A percentile compares a stretch with the other conserved stretches of the same genome.
phyloP scores from a whole-genome alignment of 306 rosid species.

The Quercus aquifolioides region DNA sequence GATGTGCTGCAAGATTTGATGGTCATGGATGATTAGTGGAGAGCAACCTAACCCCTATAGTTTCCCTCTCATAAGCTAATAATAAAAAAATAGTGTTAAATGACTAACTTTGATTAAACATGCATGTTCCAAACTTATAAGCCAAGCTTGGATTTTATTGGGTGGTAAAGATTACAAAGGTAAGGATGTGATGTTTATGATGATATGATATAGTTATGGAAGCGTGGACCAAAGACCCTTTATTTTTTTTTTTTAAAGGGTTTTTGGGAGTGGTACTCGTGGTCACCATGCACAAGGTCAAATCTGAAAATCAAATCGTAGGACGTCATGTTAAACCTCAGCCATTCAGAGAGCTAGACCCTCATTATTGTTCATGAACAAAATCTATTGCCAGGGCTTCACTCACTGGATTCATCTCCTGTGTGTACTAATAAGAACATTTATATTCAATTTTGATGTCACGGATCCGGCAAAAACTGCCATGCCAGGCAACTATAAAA shows the following conservation, averaged over 20 bases:
- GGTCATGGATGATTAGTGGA: not conserved
- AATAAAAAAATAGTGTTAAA: not conserved
- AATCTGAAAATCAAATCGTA: slow-evolving; percentile 7
- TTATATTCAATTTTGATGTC: not conserved
- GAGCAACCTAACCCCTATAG: not conserved
- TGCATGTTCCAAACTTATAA: not conserved
- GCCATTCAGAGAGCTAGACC: not conserved
- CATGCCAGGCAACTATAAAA: not conserved
- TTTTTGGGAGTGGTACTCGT: slow-evolving; percentile 1
- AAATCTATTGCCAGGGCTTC: slow-evolving; percentile 7
- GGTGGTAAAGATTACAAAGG: not conserved
- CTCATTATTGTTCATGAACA: slow-evolving; percentile 3
- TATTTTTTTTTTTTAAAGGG: not conserved
- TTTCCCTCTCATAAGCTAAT: too few relatives aligned
- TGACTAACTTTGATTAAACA: not conserved
- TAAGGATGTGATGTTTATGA: not conserved
- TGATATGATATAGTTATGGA: not conserved
- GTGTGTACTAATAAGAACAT: not conserved
- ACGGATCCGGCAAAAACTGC: slow-evolving; percentile 5
- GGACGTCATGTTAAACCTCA: slow-evolving; percentile 24
- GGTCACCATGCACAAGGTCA: slow-evolving; percentile 24
- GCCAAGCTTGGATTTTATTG: not conserved
- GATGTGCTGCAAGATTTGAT: not conserved
- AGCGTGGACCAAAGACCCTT: not conserved
- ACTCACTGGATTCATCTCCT: not conserved